Evolutionary conservation across 768 basidiomycete genomes (phyloP), one percentile per base, ranked within the genome.

Genomic region (Calvatia gigantea): DNA sequence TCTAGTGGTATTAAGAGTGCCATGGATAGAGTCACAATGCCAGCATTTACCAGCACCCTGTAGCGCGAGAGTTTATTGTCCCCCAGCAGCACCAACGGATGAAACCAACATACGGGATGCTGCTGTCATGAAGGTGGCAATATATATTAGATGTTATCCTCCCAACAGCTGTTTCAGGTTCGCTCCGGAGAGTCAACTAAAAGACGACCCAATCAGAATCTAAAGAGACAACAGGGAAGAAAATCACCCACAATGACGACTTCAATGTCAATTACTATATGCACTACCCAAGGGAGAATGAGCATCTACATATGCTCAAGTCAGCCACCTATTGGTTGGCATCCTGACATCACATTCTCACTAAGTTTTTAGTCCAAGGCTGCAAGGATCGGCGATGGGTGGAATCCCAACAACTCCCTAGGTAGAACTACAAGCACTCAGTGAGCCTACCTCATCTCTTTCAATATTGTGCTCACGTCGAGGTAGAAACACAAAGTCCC

Each of bases 401-500:
- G 11, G 54, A 45, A 23, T 54, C 54, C 54, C 54, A 54, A 17
- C 32, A 47, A 19, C 35, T 54, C 25, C 44, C 35, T 3, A 54
- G 37, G 25, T 54, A 47, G 27, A 54, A 47, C 54, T 47, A 32
- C 4, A 21, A 25, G 32, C 31, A 14, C 14, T 11, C 17, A 6
- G 28, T 38, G 2, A 19, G 23, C 25, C 1, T 2, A 11, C 11
- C 5, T 21, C 15, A 14, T 27, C 12, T 11, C 6, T 9, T 19
- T 2, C 29, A 14, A 2, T 27, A 4, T 25, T 38, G 14, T 25
- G 23, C 54, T 29, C 21, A 54, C 45, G 12, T 54, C 44, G 37
- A 54, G 44, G 27, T 54, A 47, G 28, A 47, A 54, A 19, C 44
- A 46, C 29, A 47, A 47, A 31, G 54, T 54, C 6, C 54, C 54